phyloP scores from a whole-genome alignment of 2,329 filamentous ascomycete genomes.

The Lachnellula occidentalis region DNA sequence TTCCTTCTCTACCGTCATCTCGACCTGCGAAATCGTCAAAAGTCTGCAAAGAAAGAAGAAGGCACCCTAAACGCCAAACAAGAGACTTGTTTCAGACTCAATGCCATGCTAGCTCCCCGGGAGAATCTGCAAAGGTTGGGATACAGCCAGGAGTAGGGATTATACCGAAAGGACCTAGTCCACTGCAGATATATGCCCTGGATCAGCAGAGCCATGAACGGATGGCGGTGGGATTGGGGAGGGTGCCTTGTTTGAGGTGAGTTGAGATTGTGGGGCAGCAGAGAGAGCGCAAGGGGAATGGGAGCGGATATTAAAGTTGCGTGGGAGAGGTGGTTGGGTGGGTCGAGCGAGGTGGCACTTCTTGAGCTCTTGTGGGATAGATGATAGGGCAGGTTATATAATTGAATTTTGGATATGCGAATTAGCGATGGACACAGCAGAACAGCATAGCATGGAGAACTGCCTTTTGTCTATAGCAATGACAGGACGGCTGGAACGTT shows the following conservation, averaged over 20 bases:
- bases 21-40: not conserved
- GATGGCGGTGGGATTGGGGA: conserved; percentile 11
- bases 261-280: not conserved
- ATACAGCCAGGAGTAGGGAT: not conserved
- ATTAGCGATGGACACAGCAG: no score
- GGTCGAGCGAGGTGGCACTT: no score
- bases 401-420: no score
- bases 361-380: no score
- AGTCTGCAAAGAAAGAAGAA: no score
- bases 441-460: no score
- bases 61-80: not conserved
- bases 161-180: conserved; percentile 10
- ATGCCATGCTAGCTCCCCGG: conserved; percentile 4
- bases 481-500: no score
- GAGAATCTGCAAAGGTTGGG: conserved; percentile 8
- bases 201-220: conserved; percentile 14
- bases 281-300: not conserved
- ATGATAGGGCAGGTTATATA: no score
- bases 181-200: conserved; percentile 12
- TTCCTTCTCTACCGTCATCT: conserved; percentile 14
- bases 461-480: no score
- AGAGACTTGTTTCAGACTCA: conserved; percentile 4
- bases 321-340: no score
- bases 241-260: not conserved
- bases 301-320: not conserved